Evolutionary conservation across 2,329 filamentous ascomycete genomes (phyloP), one percentile per base, ranked within the genome.

Genomic region (Aspergillus sp.): DNA sequence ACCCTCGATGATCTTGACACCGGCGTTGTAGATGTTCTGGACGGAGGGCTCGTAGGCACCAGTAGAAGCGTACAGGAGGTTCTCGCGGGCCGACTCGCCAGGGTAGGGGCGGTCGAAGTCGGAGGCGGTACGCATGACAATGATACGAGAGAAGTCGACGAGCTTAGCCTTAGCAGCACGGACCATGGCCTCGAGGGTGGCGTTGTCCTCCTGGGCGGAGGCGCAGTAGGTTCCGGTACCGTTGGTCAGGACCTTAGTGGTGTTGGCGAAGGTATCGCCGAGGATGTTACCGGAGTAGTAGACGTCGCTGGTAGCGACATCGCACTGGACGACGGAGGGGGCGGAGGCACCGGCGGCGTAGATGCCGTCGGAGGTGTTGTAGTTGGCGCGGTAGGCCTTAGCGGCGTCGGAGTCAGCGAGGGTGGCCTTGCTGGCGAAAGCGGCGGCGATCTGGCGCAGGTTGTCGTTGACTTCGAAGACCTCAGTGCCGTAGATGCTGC

Each of bases 151-250:
- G 73, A 89, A 91, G 71, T 91, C 89, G 4, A 88, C 83, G 4
- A 85, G 69, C 2, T 84, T 82, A 63, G 80, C 79, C 21, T 84
- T 74, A 0, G 86, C 84, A 1, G 82, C 83, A 12, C 89, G 83
- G 19, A 90, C 74, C 28, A 91, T 77, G 5, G 84, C 88, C 67
- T 89, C 87, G 1, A 91, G 82, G 0, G 84, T 84, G 0, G 88
- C 89, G 67, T 88, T 90, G 70, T 91, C 89, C 73, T 91, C 89
- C 72, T 91, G 89, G 0, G 88, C 88, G 1, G 84, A 89, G 75
- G 88, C 85, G 77, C 89, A 91, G 76, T 91, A 91, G 5, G 81
- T 73, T 0, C 86, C 88, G 0, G 83, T 85, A 3, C 88, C 88
- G 68, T 91, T 91, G 2, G 89, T 91, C 77, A 87, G 85, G 0